Percentiles rank a stretch among this genome's conserved stretches.
phyloP scores from a whole-genome alignment of 495 filamentous ascomycete species.

The Neurospora cerealis region DNA sequence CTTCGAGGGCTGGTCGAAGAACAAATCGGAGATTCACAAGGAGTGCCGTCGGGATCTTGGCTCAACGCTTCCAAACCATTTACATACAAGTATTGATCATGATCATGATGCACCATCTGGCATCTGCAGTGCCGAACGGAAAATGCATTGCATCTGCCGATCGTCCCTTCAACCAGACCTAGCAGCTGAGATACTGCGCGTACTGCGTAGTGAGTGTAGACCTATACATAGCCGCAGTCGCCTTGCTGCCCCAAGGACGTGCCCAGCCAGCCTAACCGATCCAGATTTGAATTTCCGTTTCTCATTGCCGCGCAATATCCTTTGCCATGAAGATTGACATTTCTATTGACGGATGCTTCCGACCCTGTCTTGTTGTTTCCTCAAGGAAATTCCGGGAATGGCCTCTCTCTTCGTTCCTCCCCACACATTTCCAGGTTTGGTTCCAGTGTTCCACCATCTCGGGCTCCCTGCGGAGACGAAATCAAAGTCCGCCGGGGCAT shows the following conservation, averaged over 20 bases:
- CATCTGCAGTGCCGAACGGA: neutral
- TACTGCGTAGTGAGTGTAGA: neutral
- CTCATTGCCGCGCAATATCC: neutral
- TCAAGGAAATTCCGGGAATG: neutral
- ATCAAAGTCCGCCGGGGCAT: neutral
- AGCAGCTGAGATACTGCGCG: neutral
- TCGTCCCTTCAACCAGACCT: neutral
- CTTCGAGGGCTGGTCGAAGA: neutral
- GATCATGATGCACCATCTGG: neutral
- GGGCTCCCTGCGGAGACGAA: neutral
- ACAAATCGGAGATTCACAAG: neutral
- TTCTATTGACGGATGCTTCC: neutral
- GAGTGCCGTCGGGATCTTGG: neutral
- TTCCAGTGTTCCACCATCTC: neutral
- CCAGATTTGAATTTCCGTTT: neutral
- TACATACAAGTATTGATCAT: neutral
- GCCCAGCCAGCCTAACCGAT: neutral
- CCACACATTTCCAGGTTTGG: neutral
- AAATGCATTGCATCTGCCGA: neutral
- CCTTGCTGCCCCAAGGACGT: neutral
- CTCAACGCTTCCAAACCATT: neutral
- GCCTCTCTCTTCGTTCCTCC: neutral
- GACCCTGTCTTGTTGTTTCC: neutral
- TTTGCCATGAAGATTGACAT: neutral
- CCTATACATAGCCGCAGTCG: neutral